phyloP scores from a whole-genome alignment of 768 basidiomycete genomes.

The Tylopilus balloui region DNA sequence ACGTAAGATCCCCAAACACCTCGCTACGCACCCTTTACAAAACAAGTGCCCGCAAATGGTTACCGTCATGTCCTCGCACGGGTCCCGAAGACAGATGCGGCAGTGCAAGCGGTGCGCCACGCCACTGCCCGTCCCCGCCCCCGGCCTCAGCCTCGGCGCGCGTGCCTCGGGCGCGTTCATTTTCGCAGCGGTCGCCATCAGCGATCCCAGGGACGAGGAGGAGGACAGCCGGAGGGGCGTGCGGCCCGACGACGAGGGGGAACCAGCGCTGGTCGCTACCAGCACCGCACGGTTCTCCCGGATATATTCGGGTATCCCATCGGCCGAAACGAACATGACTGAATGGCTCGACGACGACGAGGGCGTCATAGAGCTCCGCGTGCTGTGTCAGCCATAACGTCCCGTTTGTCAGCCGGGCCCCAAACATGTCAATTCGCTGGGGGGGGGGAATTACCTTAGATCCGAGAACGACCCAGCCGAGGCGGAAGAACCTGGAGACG shows the following conservation, averaged over 20 bases:
- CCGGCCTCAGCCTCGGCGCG: not conserved
- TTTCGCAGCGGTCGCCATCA: not conserved
- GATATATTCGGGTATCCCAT: conserved; percentile 29
- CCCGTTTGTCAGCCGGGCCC: not conserved
- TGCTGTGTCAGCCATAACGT: not conserved
- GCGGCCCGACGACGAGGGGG: conserved; percentile 16
- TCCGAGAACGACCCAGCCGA: conserved; percentile 13
- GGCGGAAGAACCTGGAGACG: conserved; percentile 12
- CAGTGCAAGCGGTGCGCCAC: conserved; percentile 38
- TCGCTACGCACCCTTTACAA: conserved; percentile 44
- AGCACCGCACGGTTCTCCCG: conserved; percentile 30
- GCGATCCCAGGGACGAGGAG: conserved; percentile 22
- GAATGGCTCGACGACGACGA: conserved; percentile 19
- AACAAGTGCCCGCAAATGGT: conserved; percentile 64
- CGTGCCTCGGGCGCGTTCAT: not conserved
- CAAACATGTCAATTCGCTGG: no score
- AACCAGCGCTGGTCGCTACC: conserved; percentile 27
- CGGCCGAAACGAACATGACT: conserved; percentile 29
- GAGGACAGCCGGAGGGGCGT: conserved; percentile 22
- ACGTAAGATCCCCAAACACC: not conserved
- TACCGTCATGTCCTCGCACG: conserved; percentile 50
- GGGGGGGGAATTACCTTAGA: no score
- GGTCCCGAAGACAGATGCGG: conserved; percentile 45
- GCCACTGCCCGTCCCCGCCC: not conserved
- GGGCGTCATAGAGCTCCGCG: conserved; percentile 1